These are phyloP conservation scores for Trichaptum fuscoviolaceum DNA, from an alignment of 768 basidiomycete genomes.

Conservation along the genomic window DNA sequence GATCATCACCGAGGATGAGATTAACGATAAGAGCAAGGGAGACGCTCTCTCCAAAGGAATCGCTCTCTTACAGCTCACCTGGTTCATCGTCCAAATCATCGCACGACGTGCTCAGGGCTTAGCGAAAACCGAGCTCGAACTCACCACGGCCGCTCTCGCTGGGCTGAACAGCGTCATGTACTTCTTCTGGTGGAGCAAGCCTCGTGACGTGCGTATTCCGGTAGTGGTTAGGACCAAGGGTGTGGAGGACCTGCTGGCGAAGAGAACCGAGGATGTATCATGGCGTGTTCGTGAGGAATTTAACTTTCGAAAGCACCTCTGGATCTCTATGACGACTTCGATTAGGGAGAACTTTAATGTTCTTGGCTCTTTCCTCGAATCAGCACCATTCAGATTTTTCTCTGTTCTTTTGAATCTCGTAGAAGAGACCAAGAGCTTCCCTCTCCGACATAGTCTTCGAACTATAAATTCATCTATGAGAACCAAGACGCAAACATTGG, in stretches of 20 bases:
- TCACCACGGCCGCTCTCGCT: not conserved
- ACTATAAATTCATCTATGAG: no score
- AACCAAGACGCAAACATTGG: no score
- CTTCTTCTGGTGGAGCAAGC: slow-evolving; percentile 3
- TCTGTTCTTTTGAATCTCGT: no score
- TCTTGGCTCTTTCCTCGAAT: not conserved
- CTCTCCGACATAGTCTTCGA: no score
- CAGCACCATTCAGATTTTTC: no score
- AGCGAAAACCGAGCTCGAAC: not conserved
- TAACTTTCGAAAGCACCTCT: not conserved
- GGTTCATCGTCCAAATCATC: not conserved
- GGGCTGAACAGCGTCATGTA: not conserved
- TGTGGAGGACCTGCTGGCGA: not conserved
- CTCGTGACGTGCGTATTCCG: not conserved
- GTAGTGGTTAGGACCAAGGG: not conserved
- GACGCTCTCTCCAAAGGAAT: not conserved
- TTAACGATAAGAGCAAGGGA: not conserved
- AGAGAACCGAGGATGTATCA: not conserved
- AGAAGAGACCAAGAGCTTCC: no score
- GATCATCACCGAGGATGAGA: not conserved
- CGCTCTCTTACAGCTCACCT: not conserved
- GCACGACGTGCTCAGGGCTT: not conserved
- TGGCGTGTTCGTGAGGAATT: not conserved
- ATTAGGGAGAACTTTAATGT: not conserved
- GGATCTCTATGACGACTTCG: not conserved